These are phyloP conservation scores for Bathelium albidoporum DNA, from an alignment of 495 filamentous ascomycete species.

Conservation along the genomic window DNA sequence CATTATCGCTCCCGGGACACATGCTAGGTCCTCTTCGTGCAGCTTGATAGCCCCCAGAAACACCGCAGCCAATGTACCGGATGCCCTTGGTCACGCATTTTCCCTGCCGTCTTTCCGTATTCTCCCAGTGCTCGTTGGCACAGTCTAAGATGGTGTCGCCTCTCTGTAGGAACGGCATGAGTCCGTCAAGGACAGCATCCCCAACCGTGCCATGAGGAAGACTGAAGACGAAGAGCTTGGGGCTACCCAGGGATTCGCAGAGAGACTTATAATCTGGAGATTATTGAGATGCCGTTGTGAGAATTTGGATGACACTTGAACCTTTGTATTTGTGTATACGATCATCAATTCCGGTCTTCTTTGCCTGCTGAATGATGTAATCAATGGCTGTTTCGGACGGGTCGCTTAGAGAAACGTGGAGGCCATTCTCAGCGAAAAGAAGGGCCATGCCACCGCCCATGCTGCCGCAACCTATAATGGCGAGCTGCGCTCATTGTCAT, in stretches of 20 bases:
- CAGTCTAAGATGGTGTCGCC: constrained; percentile 66
- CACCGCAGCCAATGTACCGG: constrained; percentile 57
- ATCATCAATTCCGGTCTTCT: constrained; percentile 27
- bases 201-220: constrained; percentile 59
- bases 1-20: constrained; percentile 52
- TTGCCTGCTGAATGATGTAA: constrained; percentile 26
- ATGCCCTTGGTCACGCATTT: constrained; percentile 46
- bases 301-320: constrained; percentile 12
- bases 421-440: constrained; percentile 50
- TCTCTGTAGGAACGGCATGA: constrained; percentile 44
- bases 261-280: constrained; percentile 13
- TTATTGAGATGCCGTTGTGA: constrained; percentile 20
- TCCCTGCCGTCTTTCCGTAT: constrained; percentile 55
- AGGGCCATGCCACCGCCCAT: constrained; percentile 61
- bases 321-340: constrained; percentile 30
- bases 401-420: constrained; percentile 53
- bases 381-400: constrained; percentile 42
- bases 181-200: constrained; percentile 51
- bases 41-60: constrained; percentile 60
- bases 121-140: constrained; percentile 59
- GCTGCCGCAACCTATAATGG: constrained; percentile 53
- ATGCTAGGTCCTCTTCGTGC: constrained; percentile 55
- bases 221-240: constrained; percentile 51
- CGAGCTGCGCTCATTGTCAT: constrained; percentile 32
- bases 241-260: constrained; percentile 14